Evolutionary conservation across 768 basidiomycete species (phyloP).

Genomic region (Pholiota microspora): DNA sequence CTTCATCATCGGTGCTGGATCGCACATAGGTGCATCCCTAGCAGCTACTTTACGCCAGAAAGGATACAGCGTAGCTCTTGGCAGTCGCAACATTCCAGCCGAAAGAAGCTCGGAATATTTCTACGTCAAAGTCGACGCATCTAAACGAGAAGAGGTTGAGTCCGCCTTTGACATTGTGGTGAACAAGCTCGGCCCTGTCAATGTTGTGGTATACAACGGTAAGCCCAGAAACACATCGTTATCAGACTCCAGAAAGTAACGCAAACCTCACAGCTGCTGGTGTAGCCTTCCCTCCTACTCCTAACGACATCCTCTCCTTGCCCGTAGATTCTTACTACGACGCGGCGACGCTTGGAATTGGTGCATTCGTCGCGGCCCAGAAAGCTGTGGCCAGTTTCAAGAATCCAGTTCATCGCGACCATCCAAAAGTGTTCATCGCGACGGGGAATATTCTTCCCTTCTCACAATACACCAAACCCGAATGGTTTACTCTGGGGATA

Average conservation of each 20-base stretch:
- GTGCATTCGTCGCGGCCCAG: constrained; percentile 25
- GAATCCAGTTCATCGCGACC: constrained; percentile 16
- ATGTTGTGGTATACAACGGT: constrained; percentile 47
- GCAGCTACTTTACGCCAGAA: constrained; percentile 23
- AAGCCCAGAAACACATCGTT: constrained; percentile 12
- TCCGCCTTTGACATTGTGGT: constrained; percentile 35
- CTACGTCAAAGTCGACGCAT: constrained; percentile 37
- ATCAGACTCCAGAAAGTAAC: background rate
- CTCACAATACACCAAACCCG: constrained; percentile 4
- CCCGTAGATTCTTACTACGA: constrained; percentile 20
- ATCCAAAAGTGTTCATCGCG: constrained; percentile 29
- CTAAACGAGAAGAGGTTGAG: constrained; percentile 27
- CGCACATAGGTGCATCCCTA: constrained; percentile 24
- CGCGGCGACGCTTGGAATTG: constrained; percentile 11
- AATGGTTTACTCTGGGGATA: constrained; percentile 17
- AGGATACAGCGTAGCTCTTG: constrained; percentile 29
- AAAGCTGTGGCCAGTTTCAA: constrained; percentile 26
- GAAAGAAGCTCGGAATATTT: constrained; percentile 21
- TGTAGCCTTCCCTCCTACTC: constrained; percentile 10
- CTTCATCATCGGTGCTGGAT: constrained; percentile 28
- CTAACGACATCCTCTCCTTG: constrained; percentile 22
- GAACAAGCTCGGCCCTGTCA: constrained; percentile 37
- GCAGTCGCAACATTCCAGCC: constrained; percentile 22
- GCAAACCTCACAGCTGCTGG: constrained; percentile 19
- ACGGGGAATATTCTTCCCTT: constrained; percentile 30